Base-by-base conservation (phyloP, 768 basidiomycete species). In the Phaeotremella skinneri region DNA sequence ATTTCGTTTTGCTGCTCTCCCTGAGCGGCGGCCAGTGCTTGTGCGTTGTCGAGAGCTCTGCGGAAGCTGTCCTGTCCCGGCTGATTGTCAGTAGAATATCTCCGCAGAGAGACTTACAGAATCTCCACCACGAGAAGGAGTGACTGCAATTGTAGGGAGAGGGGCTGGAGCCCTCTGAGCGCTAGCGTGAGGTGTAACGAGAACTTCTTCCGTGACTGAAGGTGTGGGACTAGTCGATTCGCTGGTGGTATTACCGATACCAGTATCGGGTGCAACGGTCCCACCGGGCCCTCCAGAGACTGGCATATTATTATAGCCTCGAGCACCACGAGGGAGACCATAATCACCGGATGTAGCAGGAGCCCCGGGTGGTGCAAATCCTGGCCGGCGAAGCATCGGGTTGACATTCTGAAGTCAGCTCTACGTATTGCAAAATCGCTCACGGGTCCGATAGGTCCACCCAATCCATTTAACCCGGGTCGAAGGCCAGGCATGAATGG, bases 1-100 rank as follows among this genome's bases (percentile, higher is more conserved):
- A 77, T 77, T 51, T 75, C 72, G 56, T 77, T 77, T 23, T 69
- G 66, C 39, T 77, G 76, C 26, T 71, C 63, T 41, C 74, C 76
- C 62, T 75, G 74, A 52, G 74, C 74, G 39, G 67, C 64, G 20
- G 73, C 70, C 6, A 76, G 49, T 20, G 64, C 59, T 56, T 73
- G 59, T 13, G 64, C 55, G 45, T 72, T 66, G 20, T 62, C 63
- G 21, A 75, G 48, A 42, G 69, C 66, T 23, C 69, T 64, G 26
- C 64, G 60, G 63, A 70, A 67, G 27, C 65, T 64, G 37, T 70
- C 66, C 58, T 66, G 45, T 3, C 20, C 51, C 17, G 29, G 27
- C 51, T 52, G 31, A 23, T 23, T 26, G 31, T 63, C 50, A 57
- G 61, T 34, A 31, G 3, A 25, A 37, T 27, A 31, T 14, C 47